Conservation (phyloP, 441 rosid species). For the Manihot esculenta region DNA sequence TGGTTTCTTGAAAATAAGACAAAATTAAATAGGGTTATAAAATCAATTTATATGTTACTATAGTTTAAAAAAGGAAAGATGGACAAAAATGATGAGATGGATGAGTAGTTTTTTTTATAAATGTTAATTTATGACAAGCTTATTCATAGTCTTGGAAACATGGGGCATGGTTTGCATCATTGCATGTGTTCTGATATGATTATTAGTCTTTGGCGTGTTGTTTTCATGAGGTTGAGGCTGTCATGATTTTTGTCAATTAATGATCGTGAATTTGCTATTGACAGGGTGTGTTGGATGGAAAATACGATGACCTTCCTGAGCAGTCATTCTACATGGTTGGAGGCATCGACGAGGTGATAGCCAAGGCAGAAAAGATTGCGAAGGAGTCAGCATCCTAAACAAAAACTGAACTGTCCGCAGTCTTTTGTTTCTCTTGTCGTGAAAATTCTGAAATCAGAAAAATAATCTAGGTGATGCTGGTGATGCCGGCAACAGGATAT, state of each 20-base stretch:
- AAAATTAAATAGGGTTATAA: no score
- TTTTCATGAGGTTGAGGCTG: not conserved
- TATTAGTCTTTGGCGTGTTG: not conserved
- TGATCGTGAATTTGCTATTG: slow-evolving; percentile 6
- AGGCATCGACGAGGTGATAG: slow-evolving; percentile 92
- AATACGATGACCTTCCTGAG: slow-evolving; percentile 87
- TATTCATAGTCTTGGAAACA: not conserved
- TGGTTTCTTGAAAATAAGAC: no score
- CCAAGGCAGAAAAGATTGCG: slow-evolving; percentile 89
- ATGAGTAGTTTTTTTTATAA: no score
- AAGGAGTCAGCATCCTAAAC: slow-evolving; percentile 57
- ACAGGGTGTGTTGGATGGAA: slow-evolving; percentile 93
- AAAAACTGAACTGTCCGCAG: not conserved
- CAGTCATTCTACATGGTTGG: slow-evolving; percentile 99
- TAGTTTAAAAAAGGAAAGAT: no score
- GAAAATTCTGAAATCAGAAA: no score
- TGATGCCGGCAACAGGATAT: slow-evolving; percentile 40
- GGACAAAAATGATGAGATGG: no score
- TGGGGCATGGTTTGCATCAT: not conserved
- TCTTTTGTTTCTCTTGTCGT: no score
- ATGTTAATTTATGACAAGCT: no score
- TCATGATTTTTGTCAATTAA: not conserved
- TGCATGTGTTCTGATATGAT: not conserved
- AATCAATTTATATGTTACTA: no score
- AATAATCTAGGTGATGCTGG: slow-evolving; percentile 50